phyloP scores from a whole-genome alignment of 805 yeast species.

The Lachancea thermotolerans region DNA sequence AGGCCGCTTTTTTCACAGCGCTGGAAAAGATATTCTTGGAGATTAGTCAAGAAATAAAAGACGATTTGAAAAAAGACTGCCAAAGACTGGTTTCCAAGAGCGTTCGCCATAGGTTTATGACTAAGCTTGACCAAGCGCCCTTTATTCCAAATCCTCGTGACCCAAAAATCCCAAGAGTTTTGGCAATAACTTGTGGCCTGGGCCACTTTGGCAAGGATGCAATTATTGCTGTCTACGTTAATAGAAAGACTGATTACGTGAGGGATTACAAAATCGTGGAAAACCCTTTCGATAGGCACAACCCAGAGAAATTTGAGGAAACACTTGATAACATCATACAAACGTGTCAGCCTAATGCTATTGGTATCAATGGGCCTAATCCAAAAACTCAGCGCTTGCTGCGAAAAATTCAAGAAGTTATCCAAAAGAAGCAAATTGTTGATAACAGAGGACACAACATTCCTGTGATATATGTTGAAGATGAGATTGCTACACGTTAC shows the following conservation, averaged over 20 bases:
- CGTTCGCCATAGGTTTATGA: conserved; percentile 61
- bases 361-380: conserved; percentile 84
- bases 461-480: conserved; percentile 76
- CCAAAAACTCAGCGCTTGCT: conserved; percentile 60
- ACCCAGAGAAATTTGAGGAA: conserved; percentile 58
- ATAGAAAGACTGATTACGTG: conserved; percentile 71
- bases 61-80: conserved; percentile 69
- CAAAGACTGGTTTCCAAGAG: conserved; percentile 61
- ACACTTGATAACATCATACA: conserved; percentile 55
- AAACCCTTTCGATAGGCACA: conserved; percentile 44
- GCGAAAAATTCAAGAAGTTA: conserved; percentile 48
- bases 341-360: conserved; percentile 75
- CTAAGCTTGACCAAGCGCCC: conserved; percentile 88
- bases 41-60: conserved; percentile 72
- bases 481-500: conserved; percentile 86
- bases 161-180: conserved; percentile 80
- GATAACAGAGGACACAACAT: conserved; percentile 51
- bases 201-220: conserved; percentile 80
- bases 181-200: conserved; percentile 79
- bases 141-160: conserved; percentile 72
- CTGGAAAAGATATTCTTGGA: conserved; percentile 59
- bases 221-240: conserved; percentile 70
- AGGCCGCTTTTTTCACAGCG: conserved; percentile 57
- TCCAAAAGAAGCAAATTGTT: conserved; percentile 50
- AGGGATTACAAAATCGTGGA: conserved; percentile 75